Base-by-base conservation (phyloP, 768 basidiomycete species). In the Thelephora ganbajun region DNA sequence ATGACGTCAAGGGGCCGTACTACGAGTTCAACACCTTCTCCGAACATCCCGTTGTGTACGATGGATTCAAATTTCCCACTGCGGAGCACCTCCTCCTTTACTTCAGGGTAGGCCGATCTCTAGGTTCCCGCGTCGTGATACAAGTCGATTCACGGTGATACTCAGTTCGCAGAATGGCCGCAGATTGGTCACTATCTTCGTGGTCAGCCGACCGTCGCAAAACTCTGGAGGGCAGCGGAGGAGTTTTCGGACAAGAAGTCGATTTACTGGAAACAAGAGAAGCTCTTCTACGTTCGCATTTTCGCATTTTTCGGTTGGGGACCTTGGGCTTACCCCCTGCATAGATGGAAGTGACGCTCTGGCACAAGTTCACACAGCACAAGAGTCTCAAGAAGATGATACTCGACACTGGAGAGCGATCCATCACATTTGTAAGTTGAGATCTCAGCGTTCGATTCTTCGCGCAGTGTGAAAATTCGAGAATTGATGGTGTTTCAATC, bases 361-460 rank as follows among this genome's bases (percentile, higher is more conserved):
- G 70, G 51, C 55, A 69, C 51, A 90, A 90, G 58, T 80, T 89
- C 55, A 70, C 64, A 43, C 86, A 89, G 63, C 82, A 90, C 56
- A 64, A 72, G 0, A 64, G 72, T 26, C 59, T 89, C 47, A 73
- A 77, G 33, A 50, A 50, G 18, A 56, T 74, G 56, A 70, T 89
- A 13, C 57, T 84, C 19, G 56, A 61, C 18, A 85, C 84, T 2
- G 73, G 69, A 7, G 55, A 66, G 13, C n/a, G n/a, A 65, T 67
- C 2, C 64, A 63, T 30, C 63, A 85, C 33, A 58, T 59, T n/a
- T n/a, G n/a, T n/a, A n/a, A n/a, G n/a, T n/a, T n/a, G n/a, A n/a
- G n/a, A n/a, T n/a, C n/a, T n/a, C 13, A 22, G 42, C 35, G 33
- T 23, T 42, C 22, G 43, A 33, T 33, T 42, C 48, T 14, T 26